Evolutionary conservation across 371 early-diverging fungal genomes (phyloP), one percentile per base, ranked within the genome.

Genomic region (Fennellomyces sp.): DNA sequence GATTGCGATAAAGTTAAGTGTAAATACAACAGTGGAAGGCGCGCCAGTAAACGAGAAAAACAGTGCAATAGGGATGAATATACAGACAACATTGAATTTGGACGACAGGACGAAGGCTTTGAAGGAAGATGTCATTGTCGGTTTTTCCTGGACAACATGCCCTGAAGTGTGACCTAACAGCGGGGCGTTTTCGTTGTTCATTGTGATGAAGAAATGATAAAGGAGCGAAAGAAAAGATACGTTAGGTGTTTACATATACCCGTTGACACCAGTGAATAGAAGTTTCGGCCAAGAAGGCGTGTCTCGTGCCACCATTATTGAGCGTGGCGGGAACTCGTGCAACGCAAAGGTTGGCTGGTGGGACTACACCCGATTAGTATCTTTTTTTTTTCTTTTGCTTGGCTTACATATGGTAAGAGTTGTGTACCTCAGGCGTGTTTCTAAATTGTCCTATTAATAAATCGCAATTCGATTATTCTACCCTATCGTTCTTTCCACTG

Each of bases 1-100:
- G 53, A 97, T 93, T n/a, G 95, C 96, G 21, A 94, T 80, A 51
- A 96, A 94, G 83, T 97, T 97, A 56, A 94, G 78, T 13, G 82
- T 54, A 63, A 94, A 97, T 10, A 84, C 78, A 8, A 83, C 66
- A 31, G 86, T 80, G 21, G 82, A 79, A 4, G 84, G 71, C 71
- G 90, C 88, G 17, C 81, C 72, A n/a, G 87, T 65, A 12, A 78
- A 61, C 25, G 78, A 76, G 42, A 87, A 76, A 0, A 85, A 51
- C 21, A 91, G 75, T 11, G 94, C 94, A 4, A 95, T 73, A 5
- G 96, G 96, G 0, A 92, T 76, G 42, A 94, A 90, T 15, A 93
- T 41, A 15, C 90, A 66, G 7, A 92, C 64, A 26, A 87, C 33
- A 63, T 93, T 93, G 69, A 91, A 62, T 61, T 73, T 80, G 19